Percentiles rank a stretch among this genome's conserved stretches.
Conservation (phyloP, 225 moss, liverwort and hornwort species). For the Ulota crispa region DNA sequence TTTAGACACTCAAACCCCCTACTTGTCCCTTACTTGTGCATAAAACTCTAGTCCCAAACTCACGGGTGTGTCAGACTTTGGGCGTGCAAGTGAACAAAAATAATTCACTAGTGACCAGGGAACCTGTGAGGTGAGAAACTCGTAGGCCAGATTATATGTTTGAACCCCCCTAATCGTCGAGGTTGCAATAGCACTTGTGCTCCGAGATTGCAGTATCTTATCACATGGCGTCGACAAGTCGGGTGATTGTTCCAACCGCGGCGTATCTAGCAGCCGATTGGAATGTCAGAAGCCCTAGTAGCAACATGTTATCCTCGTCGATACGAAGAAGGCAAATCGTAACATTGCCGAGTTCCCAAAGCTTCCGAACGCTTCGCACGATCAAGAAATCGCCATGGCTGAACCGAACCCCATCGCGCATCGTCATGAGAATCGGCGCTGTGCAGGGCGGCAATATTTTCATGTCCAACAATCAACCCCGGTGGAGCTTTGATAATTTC, state of each 20-base stretch:
- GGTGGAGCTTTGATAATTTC: neutral
- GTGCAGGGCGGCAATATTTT: neutral
- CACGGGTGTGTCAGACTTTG: too few species aligned
- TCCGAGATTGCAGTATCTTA: neutral
- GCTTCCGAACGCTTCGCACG: slow-evolving; percentile 30
- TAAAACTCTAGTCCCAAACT: too few species aligned
- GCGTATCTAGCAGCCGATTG: neutral
- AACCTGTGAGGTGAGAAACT: too few species aligned
- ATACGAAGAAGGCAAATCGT: neutral
- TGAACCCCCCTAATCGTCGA: too few species aligned
- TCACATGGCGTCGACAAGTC: slow-evolving; percentile 5
- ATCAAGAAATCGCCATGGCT: slow-evolving; percentile 30
- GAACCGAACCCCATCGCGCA: slow-evolving; percentile 3
- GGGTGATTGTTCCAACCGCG: neutral
- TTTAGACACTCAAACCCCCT: too few species aligned
- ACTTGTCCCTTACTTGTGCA: too few species aligned
- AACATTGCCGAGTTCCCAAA: neutral
- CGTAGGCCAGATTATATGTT: too few species aligned
- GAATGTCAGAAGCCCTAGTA: neutral
- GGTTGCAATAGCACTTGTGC: neutral
- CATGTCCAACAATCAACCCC: neutral
- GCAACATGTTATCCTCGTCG: slow-evolving; percentile 1
- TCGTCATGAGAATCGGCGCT: neutral
- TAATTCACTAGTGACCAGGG: too few species aligned
- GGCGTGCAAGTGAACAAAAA: too few species aligned